A percentile compares a stretch with the other conserved stretches of the same genome.
phyloP scores from a whole-genome alignment of 805 yeast genomes.

The Pichia membranifaciens region DNA sequence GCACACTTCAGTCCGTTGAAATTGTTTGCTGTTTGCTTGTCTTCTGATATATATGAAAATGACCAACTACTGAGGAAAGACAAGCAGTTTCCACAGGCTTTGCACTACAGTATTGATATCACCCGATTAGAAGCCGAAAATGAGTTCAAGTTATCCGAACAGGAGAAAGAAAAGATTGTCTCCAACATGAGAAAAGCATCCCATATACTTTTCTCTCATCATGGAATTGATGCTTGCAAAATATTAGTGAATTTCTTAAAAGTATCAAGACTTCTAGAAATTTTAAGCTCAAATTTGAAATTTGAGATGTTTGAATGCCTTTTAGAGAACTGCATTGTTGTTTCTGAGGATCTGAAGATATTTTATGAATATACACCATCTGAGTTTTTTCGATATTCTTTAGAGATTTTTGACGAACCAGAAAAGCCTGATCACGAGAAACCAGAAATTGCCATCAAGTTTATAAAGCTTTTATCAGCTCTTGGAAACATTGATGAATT shows the following conservation, averaged over 20 bases:
- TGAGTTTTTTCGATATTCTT: not conserved
- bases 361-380: not conserved
- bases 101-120: slow-evolving; percentile 7
- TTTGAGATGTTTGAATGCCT: not conserved
- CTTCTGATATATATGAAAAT: slow-evolving; percentile 9
- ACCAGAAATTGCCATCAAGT: not conserved
- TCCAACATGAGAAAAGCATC: not conserved
- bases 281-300: not conserved
- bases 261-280: not conserved
- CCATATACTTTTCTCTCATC: too few relatives aligned
- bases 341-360: not conserved
- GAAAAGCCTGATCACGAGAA: not conserved
- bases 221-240: not conserved
- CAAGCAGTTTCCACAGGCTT: slow-evolving; percentile 6
- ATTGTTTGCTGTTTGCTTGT: slow-evolving; percentile 8
- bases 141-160: not conserved
- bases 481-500: slow-evolving; percentile 4
- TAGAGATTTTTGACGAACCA: not conserved
- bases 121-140: not conserved
- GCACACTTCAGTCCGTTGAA: slow-evolving; percentile 1
- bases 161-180: not conserved
- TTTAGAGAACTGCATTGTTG: not conserved
- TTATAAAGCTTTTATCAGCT: not conserved
- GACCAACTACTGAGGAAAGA: slow-evolving; percentile 1
- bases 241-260: not conserved